phyloP scores from a whole-genome alignment of 169 alveolate genomes.

The Plasmodium gonderi region DNA sequence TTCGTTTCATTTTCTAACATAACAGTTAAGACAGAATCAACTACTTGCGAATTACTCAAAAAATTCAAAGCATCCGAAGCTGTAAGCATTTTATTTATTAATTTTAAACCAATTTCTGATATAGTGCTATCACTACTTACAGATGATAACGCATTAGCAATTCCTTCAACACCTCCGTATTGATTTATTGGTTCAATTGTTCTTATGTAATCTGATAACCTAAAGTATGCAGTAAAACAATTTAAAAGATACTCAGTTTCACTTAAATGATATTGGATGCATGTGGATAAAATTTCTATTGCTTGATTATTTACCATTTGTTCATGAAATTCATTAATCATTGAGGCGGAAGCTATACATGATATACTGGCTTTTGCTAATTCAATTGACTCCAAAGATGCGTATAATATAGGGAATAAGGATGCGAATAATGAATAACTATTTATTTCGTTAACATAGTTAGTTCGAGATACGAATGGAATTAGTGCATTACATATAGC shows the following conservation, averaged over 20 bases:
- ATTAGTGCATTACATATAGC: constrained; percentile 90
- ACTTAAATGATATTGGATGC: constrained; percentile 90
- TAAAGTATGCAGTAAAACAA: constrained; percentile 87
- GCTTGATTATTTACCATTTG: constrained; percentile 89
- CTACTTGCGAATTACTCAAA: constrained; percentile 86
- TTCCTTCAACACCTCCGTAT: constrained; percentile 92
- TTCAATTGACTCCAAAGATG: constrained; percentile 85
- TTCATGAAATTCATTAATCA: constrained; percentile 89
- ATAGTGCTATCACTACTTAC: constrained; percentile 83
- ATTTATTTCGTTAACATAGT: constrained; percentile 80
- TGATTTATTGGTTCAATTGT: constrained; percentile 87
- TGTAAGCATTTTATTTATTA: constrained; percentile 86
- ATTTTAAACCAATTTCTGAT: constrained; percentile 87
- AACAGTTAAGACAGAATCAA: constrained; percentile 88
- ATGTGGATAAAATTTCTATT: constrained; percentile 91
- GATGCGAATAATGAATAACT: constrained; percentile 85
- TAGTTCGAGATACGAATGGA: constrained; percentile 85
- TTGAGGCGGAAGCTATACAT: constrained; percentile 87
- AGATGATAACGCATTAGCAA: constrained; percentile 85
- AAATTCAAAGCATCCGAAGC: constrained; percentile 86
- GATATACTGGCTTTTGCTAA: constrained; percentile 83
- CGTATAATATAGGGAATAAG: constrained; percentile 88
- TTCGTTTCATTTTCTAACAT: constrained; percentile 91
- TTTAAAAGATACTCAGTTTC: constrained; percentile 87
- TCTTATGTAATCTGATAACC: constrained; percentile 86